Base-by-base conservation (phyloP, 495 filamentous ascomycete species). In the Daldinia childiae region DNA sequence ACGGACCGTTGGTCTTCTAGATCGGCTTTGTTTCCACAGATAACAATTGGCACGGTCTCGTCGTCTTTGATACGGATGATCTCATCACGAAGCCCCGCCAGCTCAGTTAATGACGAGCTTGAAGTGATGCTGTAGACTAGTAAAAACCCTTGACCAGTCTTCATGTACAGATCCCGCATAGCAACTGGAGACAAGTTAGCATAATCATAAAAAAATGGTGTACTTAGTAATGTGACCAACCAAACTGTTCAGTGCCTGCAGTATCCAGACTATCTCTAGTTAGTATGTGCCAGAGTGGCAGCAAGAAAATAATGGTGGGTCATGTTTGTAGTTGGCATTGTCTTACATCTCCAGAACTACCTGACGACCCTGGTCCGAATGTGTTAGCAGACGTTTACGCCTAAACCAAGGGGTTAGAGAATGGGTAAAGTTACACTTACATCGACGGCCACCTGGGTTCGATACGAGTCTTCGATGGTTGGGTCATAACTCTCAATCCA, bases 401-500 rank as follows among this genome's bases (percentile, higher is more conserved):
- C 50, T 32, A 69, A 59, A 61, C 70, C 61, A 68, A 66, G 65
- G 51, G 51, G 71, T 62, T 51, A 29, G 11, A 30, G 9, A 39
- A 29, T 55, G 38, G 21, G 27, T 17, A 15, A 48, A 30, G 48
- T 55, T 29, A 54, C 38, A 88, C 87, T 80, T 82, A 98, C 95
- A 87, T 98, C 95, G 65, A 99, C 93, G 71, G 95, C 89, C 43
- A 97, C 90, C 72, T 95, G 92, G 76, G 97, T 98, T 54, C 94
- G 86, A 80, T 98, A 99, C 48, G 95, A 97, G 81, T 99, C 83
- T 81, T 99, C 95, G 76, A 99, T 98, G 8, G 95, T 99, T 4
- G 95, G 95, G 80, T 99, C 95, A 82, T 99, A 99, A 79, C 92
- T 94, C 81, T 99, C 95, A 77, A 99, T 97, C 93, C 96, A 99